Evolutionary conservation across 164 flowering plant genomes (phyloP).

Genomic region (Magnolia sinica): DNA sequence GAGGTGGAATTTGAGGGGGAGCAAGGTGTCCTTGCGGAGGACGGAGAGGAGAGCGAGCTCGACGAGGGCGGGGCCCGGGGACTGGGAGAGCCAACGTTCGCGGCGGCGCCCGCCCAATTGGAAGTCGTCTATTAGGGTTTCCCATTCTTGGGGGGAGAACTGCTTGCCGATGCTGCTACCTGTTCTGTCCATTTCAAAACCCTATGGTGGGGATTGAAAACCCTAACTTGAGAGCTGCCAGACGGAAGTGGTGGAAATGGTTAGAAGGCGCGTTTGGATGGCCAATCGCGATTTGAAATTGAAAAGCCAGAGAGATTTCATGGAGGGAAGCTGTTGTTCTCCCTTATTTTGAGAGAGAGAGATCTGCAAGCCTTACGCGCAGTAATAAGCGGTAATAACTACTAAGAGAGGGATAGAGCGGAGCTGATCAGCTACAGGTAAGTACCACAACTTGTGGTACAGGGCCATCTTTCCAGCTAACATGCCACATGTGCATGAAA

Average conservation of each 20-base stretch:
- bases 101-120: slow-evolving; percentile 44
- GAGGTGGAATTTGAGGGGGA: slow-evolving; percentile 45
- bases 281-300: not conserved
- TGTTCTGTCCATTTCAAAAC: slow-evolving; percentile 21
- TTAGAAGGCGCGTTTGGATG: not conserved
- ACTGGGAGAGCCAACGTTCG: slow-evolving; percentile 36
- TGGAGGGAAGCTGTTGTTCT: not conserved
- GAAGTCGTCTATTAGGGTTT: slow-evolving; percentile 70
- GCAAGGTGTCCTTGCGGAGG: slow-evolving; percentile 40
- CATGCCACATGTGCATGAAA: too few species aligned
- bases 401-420: not conserved
- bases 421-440: too few species aligned
- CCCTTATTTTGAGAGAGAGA: not conserved
- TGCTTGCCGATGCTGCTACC: slow-evolving; percentile 18
- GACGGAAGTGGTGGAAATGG: not conserved
- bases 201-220: not conserved
- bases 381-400: too few species aligned
- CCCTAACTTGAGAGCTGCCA: not conserved
- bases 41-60: slow-evolving; percentile 58
- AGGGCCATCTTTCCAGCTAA: too few species aligned
- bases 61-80: slow-evolving; percentile 34
- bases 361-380: not conserved
- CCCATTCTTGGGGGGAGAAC: slow-evolving; percentile 72
- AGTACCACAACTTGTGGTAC: too few species aligned
- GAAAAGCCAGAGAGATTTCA: not conserved